Evolutionary conservation across 2,329 filamentous ascomycete genomes (phyloP), one percentile per base, ranked within the genome.

Genomic region (Colletotrichum australisinense): DNA sequence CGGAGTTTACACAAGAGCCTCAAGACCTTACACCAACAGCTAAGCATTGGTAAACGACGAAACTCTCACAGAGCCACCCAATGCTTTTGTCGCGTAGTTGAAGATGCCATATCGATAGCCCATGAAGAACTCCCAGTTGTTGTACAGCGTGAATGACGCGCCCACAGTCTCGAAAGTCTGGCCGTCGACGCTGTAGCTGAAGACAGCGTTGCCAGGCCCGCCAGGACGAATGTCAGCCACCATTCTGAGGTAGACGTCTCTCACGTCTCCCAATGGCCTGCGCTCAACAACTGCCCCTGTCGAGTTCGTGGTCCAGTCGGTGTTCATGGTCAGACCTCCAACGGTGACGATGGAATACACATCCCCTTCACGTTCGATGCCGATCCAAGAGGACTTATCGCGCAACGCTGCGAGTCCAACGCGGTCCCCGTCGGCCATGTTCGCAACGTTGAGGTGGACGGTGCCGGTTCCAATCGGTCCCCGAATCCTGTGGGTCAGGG

Each of bases 71-170:
- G 70, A 73, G 11, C 77, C 78, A 4, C 78, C 77, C 11, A 78
- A 46, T 5, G 56, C 38, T 53, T 79, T 79, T 1, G 86, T 88
- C 0, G 86, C 86, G 78, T 81, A 86, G 74, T 88, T 88, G 72
- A 88, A 88, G 4, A 88, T 83, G 0, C 82, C 86, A 75, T 80
- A 88, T 0, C 86, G 81, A 74, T 88, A 88, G 0, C 84, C 87
- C 75, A 86, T 83, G 66, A 86, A 88, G 78, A 83, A 86, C 7
- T 79, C 68, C 85, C 85, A 87, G 19, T 80, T 77, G 12, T 76
- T 84, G 72, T 79, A 81, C 75, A 88, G 75, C 0, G 76, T 75
- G 19, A 81, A 83, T 1, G 62, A 8, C 0, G 78, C 72, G 0
- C 85, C 86, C 1, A 88, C 75, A 5, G 75, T 66, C 7, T 75